Evolutionary conservation across 352 stramenopile species (phyloP), one percentile per base, ranked within the genome.

Genomic region (Phytophthora tentaculata): DNA sequence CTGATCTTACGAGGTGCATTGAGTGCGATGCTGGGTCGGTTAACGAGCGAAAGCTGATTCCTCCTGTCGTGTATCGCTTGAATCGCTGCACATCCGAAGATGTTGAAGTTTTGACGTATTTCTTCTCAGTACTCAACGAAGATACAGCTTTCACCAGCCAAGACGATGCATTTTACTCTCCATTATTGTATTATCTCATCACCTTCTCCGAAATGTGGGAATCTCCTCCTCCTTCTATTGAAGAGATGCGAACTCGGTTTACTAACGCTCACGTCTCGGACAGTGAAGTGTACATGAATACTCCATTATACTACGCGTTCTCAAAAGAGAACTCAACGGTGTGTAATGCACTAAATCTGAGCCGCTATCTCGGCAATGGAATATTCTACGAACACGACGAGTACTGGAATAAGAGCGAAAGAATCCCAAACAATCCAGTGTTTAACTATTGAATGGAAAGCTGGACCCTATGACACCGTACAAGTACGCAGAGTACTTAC

Each of bases 151-250:
- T 19, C 9, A 17, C 57, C 5, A 58, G 24, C n/a, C 47, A 80
- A 49, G 73, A 77, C 9, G 48, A 54, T 4, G 71, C 55, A 9
- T 64, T 79, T 28, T 49, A 66, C 23, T 84, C 79, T 1, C 71
- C 55, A 3, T 43, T 87, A 35, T 57, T 83, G 17, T 82, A 85
- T 56, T 68, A 85, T 52, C 56, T 83, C 16, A 76, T 84, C 14
- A 73, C 74, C 16, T 79, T 74, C 50, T 84, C 74, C 1, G 76
- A 86, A 47, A 80, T 84, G 62, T 86, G 77, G 76, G 73, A 81
- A 22, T 60, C 29, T 2, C 79, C 79, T 0, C 44, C 71, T 14
- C 65, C 69, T 41, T 66, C 26, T 8, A 1, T 48, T 6, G 4
- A 13, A 19, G 49, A 47, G 4, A 61, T 84, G 50, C 29, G 47